phyloP scores from a whole-genome alignment of 306 rosid species.

The Hylodesmum podocarpum region DNA sequence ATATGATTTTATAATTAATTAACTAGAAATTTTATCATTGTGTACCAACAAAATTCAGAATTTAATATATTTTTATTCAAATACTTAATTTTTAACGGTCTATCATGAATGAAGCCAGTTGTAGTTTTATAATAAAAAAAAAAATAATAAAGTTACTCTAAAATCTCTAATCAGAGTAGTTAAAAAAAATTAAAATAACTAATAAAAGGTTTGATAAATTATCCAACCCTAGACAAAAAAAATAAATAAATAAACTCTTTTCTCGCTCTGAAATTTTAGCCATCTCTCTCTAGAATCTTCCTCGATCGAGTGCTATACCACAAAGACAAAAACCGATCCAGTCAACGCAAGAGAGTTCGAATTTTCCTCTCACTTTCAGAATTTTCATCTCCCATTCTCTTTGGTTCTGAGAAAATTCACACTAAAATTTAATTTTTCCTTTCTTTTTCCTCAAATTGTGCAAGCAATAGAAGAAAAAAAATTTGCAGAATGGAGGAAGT shows the following conservation, averaged over 20 bases:
- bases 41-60: too few relatives aligned
- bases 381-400: not conserved
- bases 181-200: too few relatives aligned
- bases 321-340: not conserved
- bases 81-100: too few relatives aligned
- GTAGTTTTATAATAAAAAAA: too few relatives aligned
- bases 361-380: not conserved
- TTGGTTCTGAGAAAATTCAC: slow-evolving; percentile 23
- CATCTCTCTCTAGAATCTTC: slow-evolving; percentile 47
- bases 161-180: too few relatives aligned
- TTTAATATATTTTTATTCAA: too few relatives aligned
- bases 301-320: slow-evolving; percentile 24
- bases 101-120: too few relatives aligned
- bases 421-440: not conserved
- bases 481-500: slow-evolving; percentile 52
- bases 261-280: not conserved
- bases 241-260: not conserved
- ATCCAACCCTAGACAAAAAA: too few relatives aligned
- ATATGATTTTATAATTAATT: too few relatives aligned
- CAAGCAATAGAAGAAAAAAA: not conserved
- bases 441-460: not conserved
- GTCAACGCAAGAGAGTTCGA: slow-evolving; percentile 17
- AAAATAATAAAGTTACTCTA: too few relatives aligned
- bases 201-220: too few relatives aligned
- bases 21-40: too few relatives aligned